Conservation (phyloP, 2,329 filamentous ascomycete species). For the Trichoderma sp. region DNA sequence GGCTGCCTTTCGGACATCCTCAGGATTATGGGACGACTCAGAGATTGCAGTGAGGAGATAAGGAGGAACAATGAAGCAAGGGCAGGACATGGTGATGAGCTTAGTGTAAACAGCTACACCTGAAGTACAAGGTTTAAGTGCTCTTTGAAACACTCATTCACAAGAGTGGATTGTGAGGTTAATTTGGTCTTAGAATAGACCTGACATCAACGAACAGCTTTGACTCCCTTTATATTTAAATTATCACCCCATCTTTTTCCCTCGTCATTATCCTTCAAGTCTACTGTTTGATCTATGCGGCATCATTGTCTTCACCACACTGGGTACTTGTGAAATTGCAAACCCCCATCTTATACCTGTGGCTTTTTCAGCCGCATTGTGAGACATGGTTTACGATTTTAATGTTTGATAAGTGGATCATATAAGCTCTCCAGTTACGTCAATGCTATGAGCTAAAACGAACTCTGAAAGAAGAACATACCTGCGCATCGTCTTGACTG, state of each 20-base stretch:
- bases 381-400: neutral
- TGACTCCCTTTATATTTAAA: neutral
- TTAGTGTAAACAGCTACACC: neutral
- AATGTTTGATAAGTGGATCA: too few relatives aligned
- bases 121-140: neutral
- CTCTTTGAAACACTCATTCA: neutral
- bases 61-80: constrained; percentile 45
- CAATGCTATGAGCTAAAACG: too few relatives aligned
- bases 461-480: too few relatives aligned
- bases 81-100: constrained; percentile 21
- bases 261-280: accelerated
- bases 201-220: neutral
- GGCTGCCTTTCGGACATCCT: constrained; percentile 31
- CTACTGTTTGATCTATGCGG: neutral
- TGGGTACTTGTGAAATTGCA: neutral
- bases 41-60: constrained; percentile 44
- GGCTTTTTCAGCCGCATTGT: neutral
- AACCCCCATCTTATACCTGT: neutral
- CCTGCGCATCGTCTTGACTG: too few relatives aligned
- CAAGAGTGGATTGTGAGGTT: accelerated
- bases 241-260: neutral
- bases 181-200: neutral
- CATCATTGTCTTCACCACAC: neutral
- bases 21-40: constrained; percentile 36
- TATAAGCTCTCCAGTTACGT: too few relatives aligned